Evolutionary conservation across 352 stramenopile species (phyloP), one percentile per base, ranked within the genome.

Genomic region (Phytopythium sindhum): DNA sequence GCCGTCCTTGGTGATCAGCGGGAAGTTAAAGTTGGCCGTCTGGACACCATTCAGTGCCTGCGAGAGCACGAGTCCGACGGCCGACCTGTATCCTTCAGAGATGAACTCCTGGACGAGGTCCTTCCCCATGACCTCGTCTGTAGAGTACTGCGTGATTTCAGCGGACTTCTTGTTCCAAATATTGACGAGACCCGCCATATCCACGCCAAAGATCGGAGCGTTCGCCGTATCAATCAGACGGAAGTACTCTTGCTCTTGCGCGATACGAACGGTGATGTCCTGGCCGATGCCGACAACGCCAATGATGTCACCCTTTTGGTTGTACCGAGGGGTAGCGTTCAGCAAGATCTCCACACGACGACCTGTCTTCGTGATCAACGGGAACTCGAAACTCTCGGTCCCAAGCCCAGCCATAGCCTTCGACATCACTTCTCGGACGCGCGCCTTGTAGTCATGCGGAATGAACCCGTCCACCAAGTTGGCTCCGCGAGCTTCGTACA

Each of bases 391-490:
- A 54, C 95, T 94, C 19, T 85, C 86, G 0, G 85, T 92, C 41
- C 84, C 83, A 24, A 81, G 62, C 11, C 84, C 87, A 37, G 81
- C 69, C 35, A 84, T 74, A 0, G 84, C 84, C 58, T 89, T 85
- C 9, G 69, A 76, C 42, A 96, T 75, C 5, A 94, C 84, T 0
- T 81, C 67, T 6, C 73, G 75, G 14, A 96, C 84, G 7, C 72
- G 73, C 9, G 64, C 64, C 15, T 85, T 78, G 59, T 89, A 89
- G 45, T 96, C 77, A 7, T 80, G 65, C 0, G 81, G 81, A 65
- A 98, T 97, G 64, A 98, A 97, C 35, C 88, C 79, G n/a, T 97
- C 77, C 14, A 98, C 88, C 7, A 98, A 66, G 9, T 87, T 84
- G 11, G 79, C 73, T 24, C 88, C 92, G 51, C 97, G 82, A 17